Evolutionary conservation across 2,329 filamentous ascomycete species (phyloP), one percentile per base, ranked within the genome.

Genomic region (Sporothrix pseudoabietina): DNA sequence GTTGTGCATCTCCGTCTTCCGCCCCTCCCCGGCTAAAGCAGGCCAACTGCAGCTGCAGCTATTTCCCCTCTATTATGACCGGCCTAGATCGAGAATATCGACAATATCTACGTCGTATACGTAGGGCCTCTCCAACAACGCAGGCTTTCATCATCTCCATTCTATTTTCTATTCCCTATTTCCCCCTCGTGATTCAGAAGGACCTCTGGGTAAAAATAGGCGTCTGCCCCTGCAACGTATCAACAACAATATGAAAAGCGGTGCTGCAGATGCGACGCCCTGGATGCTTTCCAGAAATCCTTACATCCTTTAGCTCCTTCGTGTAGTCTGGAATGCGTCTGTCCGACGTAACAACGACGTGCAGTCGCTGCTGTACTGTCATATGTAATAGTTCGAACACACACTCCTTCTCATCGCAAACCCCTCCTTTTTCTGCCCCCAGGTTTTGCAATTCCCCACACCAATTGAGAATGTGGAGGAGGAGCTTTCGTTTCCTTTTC

Each of bases 361-460:
- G 59, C n/a, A 22, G 14, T 26, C 14, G 26, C 5, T 44, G 59
- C 19, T 26, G 59, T 22, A 26, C n/a, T 30, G 6, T 66, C 63
- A 66, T 49, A 66, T 66, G 63, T 32, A 52, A 22, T 12, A 49
- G 14, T 49, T 4, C 44, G 12, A 44, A 39, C 65, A 54, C 30
- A 54, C 26, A n/a, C 14, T 41, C 26, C 4, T 35, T 30, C 14
- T 44, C 39, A 10, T 19, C 26, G 16, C 26, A 54, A 6, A 35
- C 30, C 30, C 26, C 44, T 54, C 65, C 7, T 52, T n/a, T 12
- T 26, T 16, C 26, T 32, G 65, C 41, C 26, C 66, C n/a, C 65
- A 47, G 52, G 49, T 6, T 71, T 71, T 59, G 35, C 52, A 9
- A 22, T 59, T 71, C 69, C 69, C 69, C 69, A 71, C 69, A 61